Base-by-base conservation (phyloP, 352 stramenopile genomes). In the Phytopythium litorale region DNA sequence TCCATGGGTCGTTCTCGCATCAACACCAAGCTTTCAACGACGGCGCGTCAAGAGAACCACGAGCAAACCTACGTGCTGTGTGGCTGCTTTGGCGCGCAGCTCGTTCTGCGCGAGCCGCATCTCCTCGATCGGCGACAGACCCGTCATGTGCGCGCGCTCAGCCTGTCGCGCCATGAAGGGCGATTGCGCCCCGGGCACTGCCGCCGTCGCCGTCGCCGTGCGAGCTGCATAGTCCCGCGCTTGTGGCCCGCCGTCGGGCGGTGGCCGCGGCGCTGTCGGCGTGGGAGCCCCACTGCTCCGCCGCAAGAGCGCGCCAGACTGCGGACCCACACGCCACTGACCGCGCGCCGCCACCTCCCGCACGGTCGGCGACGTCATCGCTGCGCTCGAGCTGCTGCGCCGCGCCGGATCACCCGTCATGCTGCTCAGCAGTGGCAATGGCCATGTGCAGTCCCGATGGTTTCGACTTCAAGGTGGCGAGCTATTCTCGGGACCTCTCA, bases 81-180 rank as follows among this genome's bases (percentile, higher is more conserved):
- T 73, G 9, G 82, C 82, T 3, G 76, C 85, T 43, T 91, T 92
- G 12, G 83, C 84, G 0, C 82, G 82, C 43, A 92, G 58, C 65
- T 94, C 84, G 60, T 88, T 88, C 61, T 94, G 79, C n/a, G 76
- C 85, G 46, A 92, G 71, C 18, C 76, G 79, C 81, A 94, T 91
- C 53, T 94, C 85, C 61, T 92, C 83, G 49, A 94, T 94, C 0
- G 85, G 83, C n/a, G 85, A 94, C 23, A 92, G 69, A 0, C 78
- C 78, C 30, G 85, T 94, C 54, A 91, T 62, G 60, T 91, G 81
- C 16, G 79, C 71, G 12, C 85, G 74, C 62, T 94, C 76, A 4
- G 78, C 79, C 51, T 94, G 85, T 7, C 82, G 79, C 55, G 68
- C 75, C 84, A 94, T 94, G 70, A 92, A 94, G 1, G 84, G 60